phyloP scores from a whole-genome alignment of 495 filamentous ascomycete genomes.

The Aspergillus affinis region DNA sequence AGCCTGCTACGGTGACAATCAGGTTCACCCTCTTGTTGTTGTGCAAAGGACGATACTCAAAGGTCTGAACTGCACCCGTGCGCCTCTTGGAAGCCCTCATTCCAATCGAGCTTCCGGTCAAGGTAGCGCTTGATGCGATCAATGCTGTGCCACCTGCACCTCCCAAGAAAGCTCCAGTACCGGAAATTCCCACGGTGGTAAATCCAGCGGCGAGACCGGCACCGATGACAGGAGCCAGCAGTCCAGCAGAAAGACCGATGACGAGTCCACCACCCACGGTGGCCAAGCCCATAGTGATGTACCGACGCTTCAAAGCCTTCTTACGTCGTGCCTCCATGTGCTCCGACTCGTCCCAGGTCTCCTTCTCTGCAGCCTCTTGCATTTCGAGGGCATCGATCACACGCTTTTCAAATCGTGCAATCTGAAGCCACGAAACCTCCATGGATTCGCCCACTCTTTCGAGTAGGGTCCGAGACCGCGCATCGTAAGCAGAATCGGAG shows the following conservation, averaged over 20 bases:
- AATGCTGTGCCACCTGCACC: slow-evolving; percentile 90
- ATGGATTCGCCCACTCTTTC: slow-evolving; percentile 80
- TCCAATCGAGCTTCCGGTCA: slow-evolving; percentile 83
- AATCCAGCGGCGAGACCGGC: slow-evolving; percentile 93
- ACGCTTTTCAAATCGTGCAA: slow-evolving; percentile 95
- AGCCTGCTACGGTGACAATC: slow-evolving; percentile 93
- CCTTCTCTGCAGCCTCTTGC: slow-evolving; percentile 88
- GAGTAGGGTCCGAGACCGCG: slow-evolving; percentile 80
- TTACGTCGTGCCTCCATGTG: slow-evolving; percentile 90
- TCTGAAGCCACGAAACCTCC: slow-evolving; percentile 85
- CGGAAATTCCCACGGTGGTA: slow-evolving; percentile 88
- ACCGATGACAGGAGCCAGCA: slow-evolving; percentile 92
- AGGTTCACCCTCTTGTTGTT: slow-evolving; percentile 97
- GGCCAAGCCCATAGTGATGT: slow-evolving; percentile 94
- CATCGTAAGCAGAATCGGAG: slow-evolving; percentile 91
- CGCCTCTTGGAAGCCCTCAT: slow-evolving; percentile 80
- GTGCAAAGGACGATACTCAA: slow-evolving; percentile 93
- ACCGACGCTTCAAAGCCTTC: slow-evolving; percentile 71
- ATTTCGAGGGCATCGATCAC: slow-evolving; percentile 97
- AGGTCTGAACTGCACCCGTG: slow-evolving; percentile 88
- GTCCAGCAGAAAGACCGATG: slow-evolving; percentile 90
- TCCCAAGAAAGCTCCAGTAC: slow-evolving; percentile 85
- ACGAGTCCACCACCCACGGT: slow-evolving; percentile 95
- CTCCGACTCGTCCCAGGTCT: slow-evolving; percentile 96
- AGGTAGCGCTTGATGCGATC: slow-evolving; percentile 86